These are phyloP conservation scores for Schoenoplectus triqueter DNA, from an alignment of 202 grass and related monocot species.

Conservation along the genomic window DNA sequence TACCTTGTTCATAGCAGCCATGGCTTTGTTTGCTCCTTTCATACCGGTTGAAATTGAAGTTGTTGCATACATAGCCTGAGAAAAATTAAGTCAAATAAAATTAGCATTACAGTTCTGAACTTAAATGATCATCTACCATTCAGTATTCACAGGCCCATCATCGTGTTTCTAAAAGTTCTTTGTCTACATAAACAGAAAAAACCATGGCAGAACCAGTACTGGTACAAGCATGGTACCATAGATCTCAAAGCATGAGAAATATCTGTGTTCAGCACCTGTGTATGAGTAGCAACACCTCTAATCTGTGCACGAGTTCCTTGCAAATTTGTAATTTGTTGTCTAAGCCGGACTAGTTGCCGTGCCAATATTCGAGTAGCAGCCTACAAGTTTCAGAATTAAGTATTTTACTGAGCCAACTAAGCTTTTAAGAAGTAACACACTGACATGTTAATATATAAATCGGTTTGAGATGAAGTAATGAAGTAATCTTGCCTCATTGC, in stretches of 20 bases:
- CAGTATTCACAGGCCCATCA: no score
- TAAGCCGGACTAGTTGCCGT: slow-evolving; percentile 86
- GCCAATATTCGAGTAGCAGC: slow-evolving; percentile 94
- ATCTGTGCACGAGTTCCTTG: slow-evolving; percentile 96
- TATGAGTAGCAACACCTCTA: slow-evolving; percentile 94
- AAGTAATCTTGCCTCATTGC: slow-evolving; percentile 75
- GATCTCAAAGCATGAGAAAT: slow-evolving; percentile 15
- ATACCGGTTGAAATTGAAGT: slow-evolving; percentile 99
- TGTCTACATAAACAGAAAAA: slow-evolving; percentile 35
- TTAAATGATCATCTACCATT: neutral
- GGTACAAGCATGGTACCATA: slow-evolving; percentile 24
- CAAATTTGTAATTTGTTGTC: slow-evolving; percentile 96
- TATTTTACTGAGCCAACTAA: slow-evolving; percentile 29
- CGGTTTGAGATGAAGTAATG: slow-evolving; percentile 20
- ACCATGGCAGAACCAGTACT: neutral
- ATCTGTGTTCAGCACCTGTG: slow-evolving; percentile 54
- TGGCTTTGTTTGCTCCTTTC: slow-evolving; percentile 99
- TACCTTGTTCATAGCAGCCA: slow-evolving; percentile 99
- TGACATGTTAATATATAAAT: neutral
- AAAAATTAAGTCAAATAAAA: slow-evolving; percentile 35
- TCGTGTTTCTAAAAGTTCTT: slow-evolving; percentile 3
- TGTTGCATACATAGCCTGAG: slow-evolving; percentile 86
- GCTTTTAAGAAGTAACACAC: neutral
- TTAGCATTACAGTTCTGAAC: neutral
- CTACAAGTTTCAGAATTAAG: slow-evolving; percentile 46